Percentiles rank a stretch among this genome's conserved stretches.
Evolutionary conservation across 2,329 filamentous ascomycete species (phyloP).

Genomic region (Diaporthe caulivora): DNA sequence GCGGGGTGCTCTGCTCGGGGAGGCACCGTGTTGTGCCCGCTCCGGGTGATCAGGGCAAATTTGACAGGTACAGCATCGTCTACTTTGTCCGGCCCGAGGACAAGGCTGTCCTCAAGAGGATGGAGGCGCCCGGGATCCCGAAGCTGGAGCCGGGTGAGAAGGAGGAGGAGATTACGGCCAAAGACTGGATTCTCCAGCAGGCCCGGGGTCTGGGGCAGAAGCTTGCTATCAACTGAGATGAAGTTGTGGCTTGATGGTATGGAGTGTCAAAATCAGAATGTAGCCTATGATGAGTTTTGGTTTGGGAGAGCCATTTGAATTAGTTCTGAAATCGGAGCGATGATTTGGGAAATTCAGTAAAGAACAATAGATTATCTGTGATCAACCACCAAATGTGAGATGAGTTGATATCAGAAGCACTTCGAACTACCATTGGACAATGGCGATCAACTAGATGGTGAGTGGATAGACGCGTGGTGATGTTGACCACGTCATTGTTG

Average conservation of each 20-base stretch:
- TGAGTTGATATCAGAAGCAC: no score
- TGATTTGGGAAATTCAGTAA: not conserved
- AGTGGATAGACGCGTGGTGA: no score
- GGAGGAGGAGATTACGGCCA: constrained; percentile 36
- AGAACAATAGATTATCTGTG: no score
- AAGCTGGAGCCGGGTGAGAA: constrained; percentile 28
- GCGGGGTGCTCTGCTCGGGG: constrained; percentile 48
- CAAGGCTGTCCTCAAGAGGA: constrained; percentile 37
- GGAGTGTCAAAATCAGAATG: not conserved
- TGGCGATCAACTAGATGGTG: no score
- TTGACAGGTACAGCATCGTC: constrained; percentile 39
- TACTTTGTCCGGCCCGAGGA: constrained; percentile 42
- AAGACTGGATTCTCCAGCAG: constrained; percentile 40
- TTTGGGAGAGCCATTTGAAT: accelerated
- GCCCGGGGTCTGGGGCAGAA: constrained; percentile 23
- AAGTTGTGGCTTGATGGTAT: not conserved
- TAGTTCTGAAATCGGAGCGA: not conserved
- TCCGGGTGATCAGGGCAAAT: constrained; percentile 41
- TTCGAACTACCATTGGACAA: no score
- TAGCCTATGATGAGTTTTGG: not conserved
- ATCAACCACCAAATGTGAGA: no score
- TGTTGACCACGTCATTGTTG: no score
- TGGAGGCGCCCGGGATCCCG: constrained; percentile 38
- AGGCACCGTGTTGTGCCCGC: constrained; percentile 51
- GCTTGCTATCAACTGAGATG: constrained; percentile 1